phyloP scores from a whole-genome alignment of 2,329 filamentous ascomycete genomes.

The Colletotrichum orchidophilum region DNA sequence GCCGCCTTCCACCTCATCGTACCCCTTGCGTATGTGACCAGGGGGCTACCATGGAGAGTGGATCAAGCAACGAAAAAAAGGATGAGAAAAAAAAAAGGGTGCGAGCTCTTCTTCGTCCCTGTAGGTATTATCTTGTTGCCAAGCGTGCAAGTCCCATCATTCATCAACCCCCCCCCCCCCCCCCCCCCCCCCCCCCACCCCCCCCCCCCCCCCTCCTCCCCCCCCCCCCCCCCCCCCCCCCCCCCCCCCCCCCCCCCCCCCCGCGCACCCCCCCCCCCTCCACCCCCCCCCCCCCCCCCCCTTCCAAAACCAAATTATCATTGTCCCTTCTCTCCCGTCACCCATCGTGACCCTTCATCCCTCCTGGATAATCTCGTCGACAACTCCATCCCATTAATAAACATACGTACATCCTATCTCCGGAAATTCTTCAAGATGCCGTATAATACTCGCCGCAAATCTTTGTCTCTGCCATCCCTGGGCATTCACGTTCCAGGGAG shows the following conservation, averaged over 20 bases:
- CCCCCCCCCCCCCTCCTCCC: not conserved
- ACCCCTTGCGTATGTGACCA: not conserved
- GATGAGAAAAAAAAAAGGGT: not conserved
- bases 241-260: not conserved
- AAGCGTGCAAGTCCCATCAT: not conserved
- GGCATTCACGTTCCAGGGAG: slow-evolving; percentile 86
- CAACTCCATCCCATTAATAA: not conserved
- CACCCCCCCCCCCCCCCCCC: no score
- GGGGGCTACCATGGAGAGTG: not conserved
- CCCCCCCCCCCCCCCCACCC: no score
- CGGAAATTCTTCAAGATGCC: slow-evolving; percentile 66
- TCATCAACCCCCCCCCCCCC: not conserved
- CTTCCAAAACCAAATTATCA: not conserved
- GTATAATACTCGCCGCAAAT: slow-evolving; percentile 97
- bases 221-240: not conserved
- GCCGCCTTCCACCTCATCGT: not conserved
- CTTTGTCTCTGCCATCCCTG: slow-evolving; percentile 88
- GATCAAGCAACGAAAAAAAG: not conserved
- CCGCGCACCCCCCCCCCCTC: not conserved
- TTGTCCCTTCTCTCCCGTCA: not conserved
- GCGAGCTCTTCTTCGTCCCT: not conserved
- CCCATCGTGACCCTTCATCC: not conserved
- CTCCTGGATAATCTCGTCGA: not conserved
- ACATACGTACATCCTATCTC: not conserved
- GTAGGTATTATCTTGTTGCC: slow-evolving; percentile 4